These are phyloP conservation scores for Knoxia roxburghii DNA, from an alignment of 257 asterid genomes.

Conservation along the genomic window DNA sequence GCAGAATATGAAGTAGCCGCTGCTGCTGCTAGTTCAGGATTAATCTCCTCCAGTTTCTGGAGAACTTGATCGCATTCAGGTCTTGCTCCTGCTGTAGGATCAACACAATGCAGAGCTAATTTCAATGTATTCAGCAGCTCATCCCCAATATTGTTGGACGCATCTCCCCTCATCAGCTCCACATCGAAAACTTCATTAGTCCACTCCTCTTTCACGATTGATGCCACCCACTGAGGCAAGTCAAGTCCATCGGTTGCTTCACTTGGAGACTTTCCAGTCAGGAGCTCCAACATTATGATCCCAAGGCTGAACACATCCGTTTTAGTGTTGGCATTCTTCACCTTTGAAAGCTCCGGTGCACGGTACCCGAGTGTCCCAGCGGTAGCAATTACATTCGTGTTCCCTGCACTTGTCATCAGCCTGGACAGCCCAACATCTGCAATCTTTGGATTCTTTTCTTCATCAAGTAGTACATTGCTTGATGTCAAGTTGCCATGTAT, in stretches of 20 bases:
- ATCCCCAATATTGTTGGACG: conserved; percentile 42
- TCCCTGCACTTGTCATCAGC: conserved; percentile 41
- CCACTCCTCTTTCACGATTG: conserved; percentile 91
- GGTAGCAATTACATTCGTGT: conserved; percentile 40
- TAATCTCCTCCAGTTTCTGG: conserved; percentile 68
- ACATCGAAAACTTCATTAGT: conserved; percentile 84
- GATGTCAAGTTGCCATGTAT: conserved; percentile 62
- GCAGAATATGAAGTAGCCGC: conserved; percentile 24
- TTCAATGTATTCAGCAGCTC: conserved; percentile 72
- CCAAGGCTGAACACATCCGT: conserved; percentile 84
- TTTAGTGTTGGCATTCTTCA: conserved; percentile 58
- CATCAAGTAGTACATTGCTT: conserved; percentile 65
- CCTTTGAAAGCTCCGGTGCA: conserved; percentile 79
- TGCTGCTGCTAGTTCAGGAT: conserved; percentile 32
- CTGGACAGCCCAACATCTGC: conserved; percentile 45
- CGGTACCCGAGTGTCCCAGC: conserved; percentile 60
- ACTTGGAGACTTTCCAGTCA: conserved; percentile 86
- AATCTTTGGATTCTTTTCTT: conserved; percentile 52
- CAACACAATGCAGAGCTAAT: conserved; percentile 84
- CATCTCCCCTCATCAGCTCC: conserved; percentile 68
- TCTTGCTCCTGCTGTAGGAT: conserved; percentile 73
- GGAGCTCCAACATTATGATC: conserved; percentile 73
- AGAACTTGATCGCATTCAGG: conserved; percentile 72
- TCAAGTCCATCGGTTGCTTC: conserved; percentile 81
- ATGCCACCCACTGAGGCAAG: conserved; percentile 88